These are phyloP conservation scores for Agrocybe pediades DNA, from an alignment of 768 basidiomycete species.

Conservation along the genomic window DNA sequence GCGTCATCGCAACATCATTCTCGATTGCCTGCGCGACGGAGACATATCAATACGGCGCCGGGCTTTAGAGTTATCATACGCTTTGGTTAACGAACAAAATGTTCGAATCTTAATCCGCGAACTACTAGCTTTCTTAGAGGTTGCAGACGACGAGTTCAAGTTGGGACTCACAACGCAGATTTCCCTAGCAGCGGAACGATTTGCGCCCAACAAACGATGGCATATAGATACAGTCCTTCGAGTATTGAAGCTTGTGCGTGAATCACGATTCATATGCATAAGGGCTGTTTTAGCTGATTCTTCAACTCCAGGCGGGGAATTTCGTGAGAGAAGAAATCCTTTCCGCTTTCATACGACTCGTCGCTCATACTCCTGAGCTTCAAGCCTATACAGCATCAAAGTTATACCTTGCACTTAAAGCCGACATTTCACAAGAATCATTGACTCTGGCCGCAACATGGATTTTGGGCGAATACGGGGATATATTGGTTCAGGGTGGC, in stretches of 20 bases:
- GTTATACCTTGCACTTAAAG: conserved; percentile 82
- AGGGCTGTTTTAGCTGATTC: not conserved
- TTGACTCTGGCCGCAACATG: conserved; percentile 92
- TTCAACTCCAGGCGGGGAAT: conserved; percentile 79
- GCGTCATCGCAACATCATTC: conserved; percentile 95
- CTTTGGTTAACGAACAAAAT: conserved; percentile 93
- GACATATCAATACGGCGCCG: conserved; percentile 98
- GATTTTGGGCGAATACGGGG: conserved; percentile 97
- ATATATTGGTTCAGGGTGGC: conserved; percentile 84
- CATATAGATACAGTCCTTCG: conserved; percentile 97
- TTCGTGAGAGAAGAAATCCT: conserved; percentile 96
- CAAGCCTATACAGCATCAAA: conserved; percentile 95
- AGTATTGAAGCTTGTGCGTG: conserved; percentile 86
- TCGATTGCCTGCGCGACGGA: conserved; percentile 99
- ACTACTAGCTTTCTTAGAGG: conserved; percentile 93
- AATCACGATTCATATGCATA: conserved; percentile 3
- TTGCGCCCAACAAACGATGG: conserved; percentile 98
- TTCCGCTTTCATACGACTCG: conserved; percentile 92
- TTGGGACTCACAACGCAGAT: conserved; percentile 98
- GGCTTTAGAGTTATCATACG: conserved; percentile 95
- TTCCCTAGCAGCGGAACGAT: conserved; percentile 91
- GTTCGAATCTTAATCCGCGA: conserved; percentile 92
- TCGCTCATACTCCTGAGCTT: conserved; percentile 95
- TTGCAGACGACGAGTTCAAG: conserved; percentile 99
- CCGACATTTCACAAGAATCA: conserved; percentile 96